Evolutionary conservation across 2,329 filamentous ascomycete species (phyloP).

Genomic region (Trichophyton benhamiae): DNA sequence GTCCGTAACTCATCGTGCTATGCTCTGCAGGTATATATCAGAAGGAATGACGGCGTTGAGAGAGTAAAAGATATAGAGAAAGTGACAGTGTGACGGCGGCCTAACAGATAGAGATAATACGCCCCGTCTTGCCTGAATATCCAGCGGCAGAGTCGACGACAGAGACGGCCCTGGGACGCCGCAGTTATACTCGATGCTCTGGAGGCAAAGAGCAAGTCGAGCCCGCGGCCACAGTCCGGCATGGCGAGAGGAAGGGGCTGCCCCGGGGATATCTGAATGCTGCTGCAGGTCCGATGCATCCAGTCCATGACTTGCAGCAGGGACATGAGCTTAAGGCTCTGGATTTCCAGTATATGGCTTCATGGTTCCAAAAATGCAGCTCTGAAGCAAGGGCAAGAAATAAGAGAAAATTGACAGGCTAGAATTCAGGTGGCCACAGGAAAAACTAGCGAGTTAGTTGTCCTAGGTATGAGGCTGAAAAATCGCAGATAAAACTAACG

Average conservation of each 20-base stretch:
- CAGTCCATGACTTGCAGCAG: neutral
- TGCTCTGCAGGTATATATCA: no score
- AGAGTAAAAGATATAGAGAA: neutral
- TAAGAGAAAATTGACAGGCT: no score
- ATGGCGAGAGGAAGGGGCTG: neutral
- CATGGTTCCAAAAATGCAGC: no score
- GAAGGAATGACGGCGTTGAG: neutral
- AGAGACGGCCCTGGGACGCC: neutral
- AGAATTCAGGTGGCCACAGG: no score
- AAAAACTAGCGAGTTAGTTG: no score
- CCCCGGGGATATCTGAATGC: neutral
- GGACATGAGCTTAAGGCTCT: neutral
- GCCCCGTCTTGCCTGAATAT: neutral
- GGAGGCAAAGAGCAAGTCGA: neutral
- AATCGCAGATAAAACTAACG: no score
- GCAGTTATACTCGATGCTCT: neutral
- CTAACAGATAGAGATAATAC: neutral
- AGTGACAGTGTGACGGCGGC: neutral
- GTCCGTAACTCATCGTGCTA: neutral
- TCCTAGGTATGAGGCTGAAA: no score
- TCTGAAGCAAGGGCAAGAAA: no score
- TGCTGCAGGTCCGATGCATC: neutral
- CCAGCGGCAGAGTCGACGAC: neutral
- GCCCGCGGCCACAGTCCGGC: no score
- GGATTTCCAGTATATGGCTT: neutral